A percentile compares a stretch with the other conserved stretches of the same genome.
Conservation (phyloP, 78 protist genomes). For the Dictyostelium purpureum region DNA sequence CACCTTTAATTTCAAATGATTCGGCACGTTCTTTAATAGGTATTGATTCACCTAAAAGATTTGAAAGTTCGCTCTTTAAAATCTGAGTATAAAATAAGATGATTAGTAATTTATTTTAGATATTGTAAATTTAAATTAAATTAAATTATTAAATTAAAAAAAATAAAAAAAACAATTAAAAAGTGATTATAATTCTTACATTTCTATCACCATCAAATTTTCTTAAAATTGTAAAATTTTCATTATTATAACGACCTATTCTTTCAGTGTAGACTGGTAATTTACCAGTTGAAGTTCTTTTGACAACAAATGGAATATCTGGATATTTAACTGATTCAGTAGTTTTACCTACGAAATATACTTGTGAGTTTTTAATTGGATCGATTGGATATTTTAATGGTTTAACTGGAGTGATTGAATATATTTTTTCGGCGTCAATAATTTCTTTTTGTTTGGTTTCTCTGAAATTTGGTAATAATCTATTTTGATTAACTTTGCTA, state of each 20-base stretch:
- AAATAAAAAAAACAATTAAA: not conserved
- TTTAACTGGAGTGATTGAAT: not conserved
- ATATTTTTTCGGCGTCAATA: not conserved
- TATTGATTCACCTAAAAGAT: not conserved
- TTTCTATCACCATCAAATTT: constrained; percentile 28
- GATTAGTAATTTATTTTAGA: too few relatives aligned
- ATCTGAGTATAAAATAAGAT: too few relatives aligned
- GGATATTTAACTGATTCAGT: not conserved
- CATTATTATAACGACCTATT: not conserved
- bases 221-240: constrained; percentile 29
- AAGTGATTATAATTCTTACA: too few relatives aligned
- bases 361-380: not conserved
- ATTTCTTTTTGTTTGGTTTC: not conserved
- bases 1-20: constrained; percentile 10
- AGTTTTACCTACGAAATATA: not conserved
- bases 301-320: constrained; percentile 45
- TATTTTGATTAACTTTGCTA: not conserved
- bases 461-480: not conserved
- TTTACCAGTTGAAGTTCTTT: constrained; percentile 43
- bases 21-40: not conserved
- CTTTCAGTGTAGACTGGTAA: constrained; percentile 31
- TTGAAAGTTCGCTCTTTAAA: not conserved
- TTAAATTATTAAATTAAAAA: too few relatives aligned
- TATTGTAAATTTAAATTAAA: not conserved
- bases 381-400: constrained; percentile 56